phyloP scores from a whole-genome alignment of 495 filamentous ascomycete species.

The Arthonia radiata region DNA sequence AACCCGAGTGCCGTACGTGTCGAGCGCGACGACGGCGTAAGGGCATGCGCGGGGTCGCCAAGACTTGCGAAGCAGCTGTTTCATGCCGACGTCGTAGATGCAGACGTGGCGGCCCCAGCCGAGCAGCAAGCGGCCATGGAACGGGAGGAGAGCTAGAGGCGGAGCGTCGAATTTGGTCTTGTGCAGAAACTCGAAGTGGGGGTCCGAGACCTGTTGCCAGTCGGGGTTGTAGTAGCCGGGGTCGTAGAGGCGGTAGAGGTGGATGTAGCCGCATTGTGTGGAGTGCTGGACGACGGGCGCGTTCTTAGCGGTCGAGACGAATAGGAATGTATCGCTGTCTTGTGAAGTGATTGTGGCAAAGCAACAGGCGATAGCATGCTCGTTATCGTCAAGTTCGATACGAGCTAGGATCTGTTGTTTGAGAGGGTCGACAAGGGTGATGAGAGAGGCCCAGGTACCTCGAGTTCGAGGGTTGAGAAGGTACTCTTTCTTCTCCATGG shows the following conservation, averaged over 20 bases:
- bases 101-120: conserved; percentile 63
- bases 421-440: conserved; percentile 70
- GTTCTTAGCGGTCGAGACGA: conserved; percentile 84
- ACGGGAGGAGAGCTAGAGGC: conserved; percentile 65
- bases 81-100: conserved; percentile 77
- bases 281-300: conserved; percentile 52
- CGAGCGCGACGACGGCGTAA: conserved; percentile 61
- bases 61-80: conserved; percentile 74
- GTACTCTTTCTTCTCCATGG: too few species aligned
- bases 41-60: conserved; percentile 48
- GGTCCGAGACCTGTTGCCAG: conserved; percentile 65
- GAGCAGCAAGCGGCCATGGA: conserved; percentile 71
- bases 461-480: conserved; percentile 70
- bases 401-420: conserved; percentile 45
- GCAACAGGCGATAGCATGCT: conserved; percentile 70
- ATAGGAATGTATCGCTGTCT: conserved; percentile 69
- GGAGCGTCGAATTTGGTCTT: conserved; percentile 81
- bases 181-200: conserved; percentile 76
- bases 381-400: conserved; percentile 69
- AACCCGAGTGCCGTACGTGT: conserved; percentile 80
- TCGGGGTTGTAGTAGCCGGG: conserved; percentile 76
- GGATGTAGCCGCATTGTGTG: conserved; percentile 57
- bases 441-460: conserved; percentile 85
- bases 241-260: conserved; percentile 77
- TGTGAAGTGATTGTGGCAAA: conserved; percentile 66